These are phyloP conservation scores for Suhomyces sp. DNA, from an alignment of 805 yeast genomes.

Conservation along the genomic window DNA sequence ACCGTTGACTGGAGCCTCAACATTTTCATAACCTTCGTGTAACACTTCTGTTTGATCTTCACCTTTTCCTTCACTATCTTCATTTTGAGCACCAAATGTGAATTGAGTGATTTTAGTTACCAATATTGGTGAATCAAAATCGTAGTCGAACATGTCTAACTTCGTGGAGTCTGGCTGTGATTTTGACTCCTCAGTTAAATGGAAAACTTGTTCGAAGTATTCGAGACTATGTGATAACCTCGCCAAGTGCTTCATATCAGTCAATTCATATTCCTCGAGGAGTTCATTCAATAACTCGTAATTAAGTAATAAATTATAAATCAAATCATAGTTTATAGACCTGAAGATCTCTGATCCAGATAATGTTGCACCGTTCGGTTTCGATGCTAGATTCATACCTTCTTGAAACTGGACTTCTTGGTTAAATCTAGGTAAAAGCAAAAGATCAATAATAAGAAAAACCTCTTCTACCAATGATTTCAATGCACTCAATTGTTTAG, in stretches of 20 bases:
- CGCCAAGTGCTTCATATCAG: conserved; percentile 7
- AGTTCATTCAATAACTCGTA: conserved; percentile 18
- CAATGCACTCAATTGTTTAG: conserved; percentile 11
- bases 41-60: background rate
- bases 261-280: conserved; percentile 15
- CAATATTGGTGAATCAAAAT: conserved; percentile 26
- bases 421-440: conserved; percentile 19
- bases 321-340: conserved; percentile 30
- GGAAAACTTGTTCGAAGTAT: conserved; percentile 17
- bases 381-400: conserved; percentile 9
- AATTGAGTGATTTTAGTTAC: conserved; percentile 6
- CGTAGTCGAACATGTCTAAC: conserved; percentile 22
- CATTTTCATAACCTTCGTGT: background rate
- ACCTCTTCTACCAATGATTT: conserved; percentile 26
- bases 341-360: conserved; percentile 22
- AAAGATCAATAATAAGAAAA: conserved; percentile 18
- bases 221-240: conserved; percentile 17
- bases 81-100: background rate
- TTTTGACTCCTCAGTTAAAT: conserved; percentile 16
- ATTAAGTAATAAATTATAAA: conserved; percentile 29
- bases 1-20: background rate
- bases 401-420: conserved; percentile 14
- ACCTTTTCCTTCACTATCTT: background rate
- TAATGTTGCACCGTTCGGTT: conserved; percentile 2
- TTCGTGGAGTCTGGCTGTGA: conserved; percentile 10